Base-by-base conservation (phyloP, 1,284 basidiomycete genomes). In the Melampsora medusae region DNA sequence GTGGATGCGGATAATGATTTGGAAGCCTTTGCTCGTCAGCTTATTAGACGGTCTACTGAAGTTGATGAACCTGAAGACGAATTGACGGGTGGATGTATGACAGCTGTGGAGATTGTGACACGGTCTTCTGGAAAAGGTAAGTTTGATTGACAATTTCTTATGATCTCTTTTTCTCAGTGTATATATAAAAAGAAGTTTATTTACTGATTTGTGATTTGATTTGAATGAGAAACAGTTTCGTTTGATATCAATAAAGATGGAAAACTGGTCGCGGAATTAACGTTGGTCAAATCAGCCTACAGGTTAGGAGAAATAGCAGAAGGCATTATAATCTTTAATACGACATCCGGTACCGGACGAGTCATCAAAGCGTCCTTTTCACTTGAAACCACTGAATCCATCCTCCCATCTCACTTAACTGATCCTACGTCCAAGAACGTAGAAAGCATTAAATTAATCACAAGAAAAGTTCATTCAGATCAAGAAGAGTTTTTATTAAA, bases 221-320 rank as follows among this genome's bases (percentile, higher is more conserved):
- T n/a, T n/a, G n/a, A n/a, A n/a, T n/a, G n/a, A n/a, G n/a, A n/a
- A n/a, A 9, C 19, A 94, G 92, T 90, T 46, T 93, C 92, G 0
- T 96, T 92, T 83, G 93, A 97, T 83, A 92, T 97, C 77, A 90
- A 89, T 81, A 94, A 96, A 84, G 91, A 94, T 66, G 92, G 91
- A 0, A 87, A 91, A 67, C 88, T 89, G 60, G 92, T 96, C 69
- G 93, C 93, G 1, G 89, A 91, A 35, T 84, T 97, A n/a, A 95
- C 93, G 0, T 91, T 97, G 78, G 88, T 91, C 56, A 97, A 96
- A 84, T 90, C 90, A 53, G 90, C 91, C 1, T 96, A 92, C 83
- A 85, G 94, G 28, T 87, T 96, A 0, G 93, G 93, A 3, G 94
- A 97, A 84, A 93, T 92, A 0, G 89, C 96, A 35, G 84, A 90